Evolutionary conservation across 352 stramenopile genomes (phyloP).

Genomic region (Pythium periplocum): DNA sequence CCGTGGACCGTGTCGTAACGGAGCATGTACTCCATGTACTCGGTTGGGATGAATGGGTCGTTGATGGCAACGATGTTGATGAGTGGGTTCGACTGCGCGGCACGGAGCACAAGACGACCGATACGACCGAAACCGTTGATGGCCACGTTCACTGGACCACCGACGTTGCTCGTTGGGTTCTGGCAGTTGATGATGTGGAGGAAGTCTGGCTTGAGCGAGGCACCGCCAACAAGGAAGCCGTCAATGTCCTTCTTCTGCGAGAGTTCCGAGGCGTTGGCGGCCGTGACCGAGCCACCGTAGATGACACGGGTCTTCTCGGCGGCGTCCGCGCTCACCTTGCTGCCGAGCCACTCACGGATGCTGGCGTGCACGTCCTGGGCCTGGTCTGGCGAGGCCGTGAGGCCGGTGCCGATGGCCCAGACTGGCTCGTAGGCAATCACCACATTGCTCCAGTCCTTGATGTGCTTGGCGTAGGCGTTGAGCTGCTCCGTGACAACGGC

Average conservation of each 20-base stretch:
- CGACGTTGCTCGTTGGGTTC: constrained; percentile 42
- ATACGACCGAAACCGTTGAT: constrained; percentile 99
- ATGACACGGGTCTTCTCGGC: constrained; percentile 94
- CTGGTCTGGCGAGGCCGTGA: constrained; percentile 97
- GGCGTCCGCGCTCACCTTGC: constrained; percentile 89
- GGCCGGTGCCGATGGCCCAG: constrained; percentile 97
- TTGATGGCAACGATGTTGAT: constrained; percentile 94
- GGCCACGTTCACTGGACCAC: constrained; percentile 88
- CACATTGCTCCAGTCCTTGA: constrained; percentile 93
- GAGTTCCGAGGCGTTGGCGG: constrained; percentile 89
- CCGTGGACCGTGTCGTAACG: constrained; percentile 93
- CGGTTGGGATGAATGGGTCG: constrained; percentile 92
- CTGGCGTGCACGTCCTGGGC: constrained; percentile 96
- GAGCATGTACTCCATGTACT: constrained; percentile 97
- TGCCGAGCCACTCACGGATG: constrained; percentile 92
- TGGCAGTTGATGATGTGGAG: constrained; percentile 95
- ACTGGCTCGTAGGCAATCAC: constrained; percentile 98
- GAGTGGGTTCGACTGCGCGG: constrained; percentile 80
- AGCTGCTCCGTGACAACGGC: constrained; percentile 93
- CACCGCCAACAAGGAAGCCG: constrained; percentile 97
- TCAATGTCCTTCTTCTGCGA: constrained; percentile 96
- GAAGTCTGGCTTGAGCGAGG: constrained; percentile 97
- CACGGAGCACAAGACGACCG: constrained; percentile 94
- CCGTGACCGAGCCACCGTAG: constrained; percentile 96
- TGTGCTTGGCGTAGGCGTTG: constrained; percentile 82